Evolutionary conservation across 768 basidiomycete species (phyloP), one percentile per base, ranked within the genome.

Genomic region (Atractiella rhizophila): DNA sequence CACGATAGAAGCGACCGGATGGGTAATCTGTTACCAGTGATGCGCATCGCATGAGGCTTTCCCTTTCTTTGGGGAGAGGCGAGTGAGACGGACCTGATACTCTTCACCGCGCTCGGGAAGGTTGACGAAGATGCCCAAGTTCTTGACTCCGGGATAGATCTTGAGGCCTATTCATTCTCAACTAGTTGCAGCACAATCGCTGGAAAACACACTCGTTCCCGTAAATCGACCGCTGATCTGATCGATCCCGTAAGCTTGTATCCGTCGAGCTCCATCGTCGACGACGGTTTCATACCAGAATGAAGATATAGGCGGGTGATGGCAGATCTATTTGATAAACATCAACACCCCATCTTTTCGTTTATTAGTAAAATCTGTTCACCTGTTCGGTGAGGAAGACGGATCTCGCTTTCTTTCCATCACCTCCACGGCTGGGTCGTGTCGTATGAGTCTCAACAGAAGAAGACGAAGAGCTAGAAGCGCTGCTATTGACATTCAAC

Each of bases 181-280:
- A 39, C 40, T 42, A 49, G 33, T 52, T n/a, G 11, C 10, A 25
- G 2, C 18, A 13, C 15, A 12, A 33, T 21, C 18, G 19, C 23
- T n/a, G 10, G n/a, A 12, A 21, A n/a, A 9, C 7, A 7, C 36
- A 60, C 60, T 68, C 30, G 83, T 83, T 15, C 83, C 82, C 10
- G 81, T 78, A 1, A 94, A 74, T 57, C 76, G 80, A 13, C 86
- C 91, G 1, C 74, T 67, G 48, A 98, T 85, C 61, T 98, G 88
- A 62, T 98, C 88, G 43, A 61, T 60, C 4, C 85, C 88, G 15
- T 60, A 60, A 56, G 78, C 64, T 47, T 4, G 29, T 23, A 15
- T 39, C 21, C 5, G 45, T 44, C 2, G 24, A 13, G 2, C 44
- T 34, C 21, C 31, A 18, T 8, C 37, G 37, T 4, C 44, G 26